Base-by-base conservation (phyloP, 2,329 filamentous ascomycete genomes). In the Calonectria montana region DNA sequence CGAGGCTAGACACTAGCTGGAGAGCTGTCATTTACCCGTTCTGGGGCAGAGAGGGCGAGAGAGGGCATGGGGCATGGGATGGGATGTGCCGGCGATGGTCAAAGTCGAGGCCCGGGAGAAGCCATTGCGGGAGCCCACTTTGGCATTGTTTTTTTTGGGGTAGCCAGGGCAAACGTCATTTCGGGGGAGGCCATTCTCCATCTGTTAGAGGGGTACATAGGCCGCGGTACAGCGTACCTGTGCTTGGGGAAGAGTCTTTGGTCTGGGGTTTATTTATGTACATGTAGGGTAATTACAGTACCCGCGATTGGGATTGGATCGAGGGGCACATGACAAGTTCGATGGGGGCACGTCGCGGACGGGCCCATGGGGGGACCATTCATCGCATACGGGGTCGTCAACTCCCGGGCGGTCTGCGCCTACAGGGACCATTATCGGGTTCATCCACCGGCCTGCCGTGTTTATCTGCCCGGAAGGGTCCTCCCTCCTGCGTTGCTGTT, bases 131-230 rank as follows among this genome's bases (percentile, higher is more conserved):
- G 53, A 67, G 65, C 65, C 65, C 65, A 67, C 65, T 62, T 27
- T 62, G 39, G 57, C 39, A 43, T 45, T 62, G 7, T 62, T 62
- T 62, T 62, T 61, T 59, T 62, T 67, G 65, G 65, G 65, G 65
- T 67, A 67, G 43, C 65, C 39, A 67, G 64, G 69, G 63, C 57
- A 70, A 67, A 71, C 69, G 69, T 71, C 69, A 71, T 71, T 71
- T 67, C 29, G 55, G 64, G 48, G 64, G 69, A n/a, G 25, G 37
- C 45, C 41, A 41, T 57, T 63, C 69, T 59, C 69, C 64, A 67
- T 71, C 57, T 67, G 69, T 71, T 71, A 71, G 69, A 71, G 64
- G 64, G 69, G 69, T 68, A 68, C 65, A 61, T 47, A 43, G 41
- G 47, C 50, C 13, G 39, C 50, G 37, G 59, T 47, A 45, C 69